phyloP scores from a whole-genome alignment of 768 basidiomycete species.

The Tricholoma bakamatsutake region DNA sequence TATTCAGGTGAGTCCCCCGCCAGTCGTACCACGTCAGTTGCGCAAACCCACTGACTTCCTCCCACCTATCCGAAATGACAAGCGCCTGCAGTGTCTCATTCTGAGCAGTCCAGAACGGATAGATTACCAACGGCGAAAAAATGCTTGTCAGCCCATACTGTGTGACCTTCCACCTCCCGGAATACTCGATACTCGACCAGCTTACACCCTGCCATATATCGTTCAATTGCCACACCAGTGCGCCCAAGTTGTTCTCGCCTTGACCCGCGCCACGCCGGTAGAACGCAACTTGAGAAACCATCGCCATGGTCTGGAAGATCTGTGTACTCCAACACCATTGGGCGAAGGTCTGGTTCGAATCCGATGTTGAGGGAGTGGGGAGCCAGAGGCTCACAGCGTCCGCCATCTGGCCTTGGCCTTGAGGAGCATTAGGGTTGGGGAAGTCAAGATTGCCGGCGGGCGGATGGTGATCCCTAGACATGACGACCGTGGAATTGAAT shows the following conservation, averaged over 20 bases:
- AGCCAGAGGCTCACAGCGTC: slow-evolving; percentile 47
- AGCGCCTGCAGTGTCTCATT: slow-evolving; percentile 43
- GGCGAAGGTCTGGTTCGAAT: slow-evolving; percentile 52
- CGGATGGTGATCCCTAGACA: slow-evolving; percentile 51
- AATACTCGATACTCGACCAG: slow-evolving; percentile 52
- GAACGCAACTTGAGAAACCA: slow-evolving; percentile 52
- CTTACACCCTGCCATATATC: slow-evolving; percentile 57
- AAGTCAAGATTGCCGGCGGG: slow-evolving; percentile 45
- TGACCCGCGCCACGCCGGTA: slow-evolving; percentile 53
- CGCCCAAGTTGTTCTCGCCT: slow-evolving; percentile 54
- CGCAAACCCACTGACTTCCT: slow-evolving; percentile 37
- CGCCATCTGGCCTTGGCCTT: slow-evolving; percentile 50
- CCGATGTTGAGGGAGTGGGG: slow-evolving; percentile 41
- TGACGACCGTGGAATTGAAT: slow-evolving; percentile 53
- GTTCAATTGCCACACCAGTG: slow-evolving; percentile 54
- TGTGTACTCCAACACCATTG: slow-evolving; percentile 63
- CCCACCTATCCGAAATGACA: slow-evolving; percentile 47
- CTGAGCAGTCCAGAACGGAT: slow-evolving; percentile 50
- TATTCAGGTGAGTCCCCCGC: slow-evolving; percentile 35
- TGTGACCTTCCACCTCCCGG: slow-evolving; percentile 55
- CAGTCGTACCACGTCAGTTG: slow-evolving; percentile 58
- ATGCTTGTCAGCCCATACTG: slow-evolving; percentile 43
- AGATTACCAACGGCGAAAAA: slow-evolving; percentile 43
- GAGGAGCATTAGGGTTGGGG: slow-evolving; percentile 49
- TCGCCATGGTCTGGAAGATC: slow-evolving; percentile 53